Evolutionary conservation across 805 yeast species (phyloP), one percentile per base, ranked within the genome.

Genomic region (Metschnikowia drakensbergensis): DNA sequence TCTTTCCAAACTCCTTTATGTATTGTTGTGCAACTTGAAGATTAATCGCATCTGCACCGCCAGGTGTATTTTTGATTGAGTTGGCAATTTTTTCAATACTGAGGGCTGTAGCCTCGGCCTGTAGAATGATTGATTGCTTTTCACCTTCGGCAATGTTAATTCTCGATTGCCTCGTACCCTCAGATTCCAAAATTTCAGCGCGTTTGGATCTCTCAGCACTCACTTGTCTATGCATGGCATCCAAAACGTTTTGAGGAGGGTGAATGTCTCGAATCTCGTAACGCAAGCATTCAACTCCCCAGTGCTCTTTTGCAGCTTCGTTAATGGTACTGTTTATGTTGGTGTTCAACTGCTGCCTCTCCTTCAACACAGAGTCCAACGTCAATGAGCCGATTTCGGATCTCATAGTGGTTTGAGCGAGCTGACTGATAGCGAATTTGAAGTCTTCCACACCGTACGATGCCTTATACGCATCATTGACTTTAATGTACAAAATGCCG

Each of bases 171-270:
- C 80, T 79, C 40, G 67, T 65, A 51, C 88, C 92, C 65, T 87
- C 92, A 3, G 92, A 85, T n/a, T 83, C 83, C 54, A 87, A 75
- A 52, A 87, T 84, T 42, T 78, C 76, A 0, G 88, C 75, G 49
- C 78, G 81, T 62, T 84, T 86, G 54, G 82, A 84, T 64, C 95
- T 95, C 66, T 88, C 95, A 39, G 95, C 94, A 50, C 85, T 79
- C 25, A 88, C 96, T 66, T 86, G 96, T 63, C 92, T 80, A 67
- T 88, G 96, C 96, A 88, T 88, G 27, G 96, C 94, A 59, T 85
- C 91, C 58, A 88, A 78, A 8, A 88, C 96, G 57, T 86, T 86
- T 33, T 77, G 76, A 3, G 96, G 96, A 1, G 96, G 96, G 63
- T 88, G 90, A 51, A 88, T 88, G 62, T 88, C 96, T 61, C 90